phyloP scores from a whole-genome alignment of 768 basidiomycete species.

The Termitomyces sp. region DNA sequence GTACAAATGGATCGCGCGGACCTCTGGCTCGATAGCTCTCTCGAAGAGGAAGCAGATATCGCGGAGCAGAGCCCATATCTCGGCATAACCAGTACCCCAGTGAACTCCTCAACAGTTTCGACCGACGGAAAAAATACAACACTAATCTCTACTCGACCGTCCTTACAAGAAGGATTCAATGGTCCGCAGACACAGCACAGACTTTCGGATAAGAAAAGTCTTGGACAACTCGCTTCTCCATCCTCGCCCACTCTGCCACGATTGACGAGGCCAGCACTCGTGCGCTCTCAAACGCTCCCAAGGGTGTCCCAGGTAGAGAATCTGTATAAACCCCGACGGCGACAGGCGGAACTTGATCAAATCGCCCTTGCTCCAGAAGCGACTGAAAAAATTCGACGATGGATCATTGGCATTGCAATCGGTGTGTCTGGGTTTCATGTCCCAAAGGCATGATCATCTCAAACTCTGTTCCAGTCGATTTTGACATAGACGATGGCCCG shows the following conservation, averaged over 20 bases:
- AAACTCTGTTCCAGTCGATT: constrained; percentile 54
- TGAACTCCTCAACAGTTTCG: constrained; percentile 20
- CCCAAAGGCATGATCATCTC: not conserved
- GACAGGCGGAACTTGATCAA: constrained; percentile 31
- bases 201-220: constrained; percentile 17
- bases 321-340: constrained; percentile 23
- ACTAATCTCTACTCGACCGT: constrained; percentile 14
- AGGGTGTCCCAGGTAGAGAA: constrained; percentile 29
- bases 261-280: constrained; percentile 19
- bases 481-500: constrained; percentile 86
- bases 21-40: constrained; percentile 17
- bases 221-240: constrained; percentile 19
- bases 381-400: constrained; percentile 49
- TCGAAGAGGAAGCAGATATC: constrained; percentile 26
- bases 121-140: constrained; percentile 16
- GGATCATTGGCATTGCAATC: constrained; percentile 66
- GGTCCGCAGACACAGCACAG: constrained; percentile 11
- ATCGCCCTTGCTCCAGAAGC: constrained; percentile 47
- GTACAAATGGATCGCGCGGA: constrained; percentile 14
- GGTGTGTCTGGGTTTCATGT: constrained; percentile 35
- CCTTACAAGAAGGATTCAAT: constrained; percentile 12
- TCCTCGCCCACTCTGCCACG: constrained; percentile 20
- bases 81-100: constrained; percentile 15
- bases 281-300: constrained; percentile 47
- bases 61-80: constrained; percentile 24